Evolutionary conservation across 306 rosid genomes (phyloP).

Genomic region (Urtica urens): DNA sequence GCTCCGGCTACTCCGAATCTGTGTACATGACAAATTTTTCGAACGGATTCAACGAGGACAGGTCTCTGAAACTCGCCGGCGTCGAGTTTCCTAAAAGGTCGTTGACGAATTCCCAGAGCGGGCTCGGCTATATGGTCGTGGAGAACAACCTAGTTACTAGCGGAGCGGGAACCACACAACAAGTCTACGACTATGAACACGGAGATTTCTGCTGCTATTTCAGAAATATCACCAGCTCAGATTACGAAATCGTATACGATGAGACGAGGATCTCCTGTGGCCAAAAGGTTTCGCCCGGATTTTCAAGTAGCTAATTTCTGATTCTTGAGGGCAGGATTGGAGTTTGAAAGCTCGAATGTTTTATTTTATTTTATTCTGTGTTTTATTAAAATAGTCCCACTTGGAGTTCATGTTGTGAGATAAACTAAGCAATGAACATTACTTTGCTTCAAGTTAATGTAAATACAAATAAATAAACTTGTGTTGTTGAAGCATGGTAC

Average conservation of each 20-base stretch:
- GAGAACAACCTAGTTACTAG: constrained; percentile 37
- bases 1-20: constrained; percentile 18
- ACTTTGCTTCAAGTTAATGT: no score
- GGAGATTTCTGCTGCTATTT: constrained; percentile 40
- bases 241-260: constrained; percentile 65
- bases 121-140: constrained; percentile 47
- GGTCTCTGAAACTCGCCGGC: constrained; percentile 12
- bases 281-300: no score
- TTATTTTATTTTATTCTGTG: no score
- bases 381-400: no score
- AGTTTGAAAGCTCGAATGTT: no score
- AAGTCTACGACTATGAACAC: constrained; percentile 44
- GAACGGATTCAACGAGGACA: constrained; percentile 44
- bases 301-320: no score
- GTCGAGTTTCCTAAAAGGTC: constrained; percentile 35
- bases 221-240: constrained; percentile 63
- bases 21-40: constrained; percentile 32
- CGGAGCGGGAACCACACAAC: constrained; percentile 62
- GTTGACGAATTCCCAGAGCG: constrained; percentile 56
- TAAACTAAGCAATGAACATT: no score
- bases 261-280: constrained; percentile 32
- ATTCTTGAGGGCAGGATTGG: no score
- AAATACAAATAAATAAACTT: no score
- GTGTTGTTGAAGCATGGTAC: no score
- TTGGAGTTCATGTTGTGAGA: no score